These are phyloP conservation scores for Talaromyces sp. DNA, from an alignment of 2,329 filamentous ascomycete species.

Conservation along the genomic window DNA sequence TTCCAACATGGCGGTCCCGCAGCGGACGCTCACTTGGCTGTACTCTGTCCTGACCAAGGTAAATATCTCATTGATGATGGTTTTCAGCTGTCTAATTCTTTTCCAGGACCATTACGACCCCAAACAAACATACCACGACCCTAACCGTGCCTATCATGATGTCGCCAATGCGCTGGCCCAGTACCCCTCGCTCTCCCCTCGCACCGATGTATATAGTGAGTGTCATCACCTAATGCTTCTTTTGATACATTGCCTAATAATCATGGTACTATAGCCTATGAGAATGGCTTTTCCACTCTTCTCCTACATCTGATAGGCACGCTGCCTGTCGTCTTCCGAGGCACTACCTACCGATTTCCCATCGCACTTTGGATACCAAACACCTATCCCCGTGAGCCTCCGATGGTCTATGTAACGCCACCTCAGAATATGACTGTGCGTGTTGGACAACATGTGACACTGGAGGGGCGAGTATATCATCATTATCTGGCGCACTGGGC, in stretches of 20 bases:
- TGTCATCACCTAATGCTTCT: conserved; percentile 10
- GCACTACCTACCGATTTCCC: conserved; percentile 86
- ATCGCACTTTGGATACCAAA: conserved; percentile 92
- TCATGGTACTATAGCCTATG: conserved; percentile 66
- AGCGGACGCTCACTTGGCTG: conserved; percentile 91
- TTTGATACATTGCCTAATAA: conserved; percentile 13
- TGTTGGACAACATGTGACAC: conserved; percentile 91
- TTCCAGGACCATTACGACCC: conserved; percentile 41
- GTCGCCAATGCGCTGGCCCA: conserved; percentile 79
- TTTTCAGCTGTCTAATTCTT: conserved; percentile 6
- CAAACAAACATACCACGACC: conserved; percentile 84
- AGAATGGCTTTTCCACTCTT: conserved; percentile 82
- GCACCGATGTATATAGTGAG: conserved; percentile 94
- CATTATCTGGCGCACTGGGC: conserved; percentile 91
- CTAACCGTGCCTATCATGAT: conserved; percentile 90
- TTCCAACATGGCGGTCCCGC: conserved; percentile 65
- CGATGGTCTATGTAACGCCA: conserved; percentile 85
- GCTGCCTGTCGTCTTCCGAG: conserved; percentile 87
- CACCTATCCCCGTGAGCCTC: conserved; percentile 81
- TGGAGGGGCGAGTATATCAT: conserved; percentile 91
- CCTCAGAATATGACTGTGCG: conserved; percentile 86
- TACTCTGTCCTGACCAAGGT: conserved; percentile 86
- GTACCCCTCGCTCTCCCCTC: conserved; percentile 77
- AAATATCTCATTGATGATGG: conserved; percentile 20
- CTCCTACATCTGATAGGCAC: conserved; percentile 86